phyloP scores from a whole-genome alignment of 768 basidiomycete species.

The Clitopilus passeckerianus region DNA sequence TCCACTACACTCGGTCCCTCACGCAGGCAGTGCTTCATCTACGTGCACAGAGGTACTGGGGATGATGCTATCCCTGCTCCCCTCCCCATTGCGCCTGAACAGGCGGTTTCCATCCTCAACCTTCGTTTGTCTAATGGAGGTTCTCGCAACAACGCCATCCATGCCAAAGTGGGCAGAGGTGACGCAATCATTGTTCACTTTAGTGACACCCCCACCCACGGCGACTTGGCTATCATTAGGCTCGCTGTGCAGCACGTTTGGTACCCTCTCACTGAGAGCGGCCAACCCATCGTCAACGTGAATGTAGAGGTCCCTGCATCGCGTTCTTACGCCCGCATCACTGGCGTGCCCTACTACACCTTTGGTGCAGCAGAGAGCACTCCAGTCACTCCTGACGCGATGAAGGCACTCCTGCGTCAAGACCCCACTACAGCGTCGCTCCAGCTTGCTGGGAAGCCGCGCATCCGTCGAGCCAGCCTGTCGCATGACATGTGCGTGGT shows the following conservation, averaged over 20 bases:
- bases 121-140: background rate
- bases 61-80: background rate
- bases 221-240: background rate
- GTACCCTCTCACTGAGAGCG: background rate
- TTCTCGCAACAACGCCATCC: background rate
- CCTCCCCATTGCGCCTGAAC: background rate
- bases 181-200: background rate
- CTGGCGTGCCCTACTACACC: background rate
- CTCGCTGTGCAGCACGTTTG: background rate
- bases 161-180: background rate
- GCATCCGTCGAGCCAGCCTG: background rate
- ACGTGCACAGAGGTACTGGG: background rate
- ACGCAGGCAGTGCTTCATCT: background rate
- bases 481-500: background rate
- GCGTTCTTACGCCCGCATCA: background rate
- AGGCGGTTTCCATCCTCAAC: background rate
- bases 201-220: background rate
- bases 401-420: background rate
- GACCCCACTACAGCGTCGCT: background rate
- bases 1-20: background rate
- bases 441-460: background rate
- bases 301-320: background rate
- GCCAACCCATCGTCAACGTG: background rate
- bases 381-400: background rate
- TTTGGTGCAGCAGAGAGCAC: background rate